Evolutionary conservation across 371 early-diverging fungal species (phyloP), one percentile per base, ranked within the genome.

Genomic region (Actinomucor elegans): DNA sequence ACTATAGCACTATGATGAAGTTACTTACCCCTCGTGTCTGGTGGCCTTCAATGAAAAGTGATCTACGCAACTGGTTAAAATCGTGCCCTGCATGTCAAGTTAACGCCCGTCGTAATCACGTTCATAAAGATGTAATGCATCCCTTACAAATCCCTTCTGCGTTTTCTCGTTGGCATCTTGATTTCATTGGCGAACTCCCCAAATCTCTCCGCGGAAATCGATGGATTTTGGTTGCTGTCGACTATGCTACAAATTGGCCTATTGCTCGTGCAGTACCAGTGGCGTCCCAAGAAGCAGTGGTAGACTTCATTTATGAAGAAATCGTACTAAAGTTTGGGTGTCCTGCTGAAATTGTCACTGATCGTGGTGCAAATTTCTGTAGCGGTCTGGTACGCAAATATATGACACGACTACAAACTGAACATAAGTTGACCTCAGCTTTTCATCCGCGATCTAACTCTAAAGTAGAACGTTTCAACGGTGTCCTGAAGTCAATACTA

Each of bases 211-310:
- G n/a, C 10, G 64, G 68, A 5, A 63, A 63, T 18, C 38, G 42
- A 1, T 68, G 63, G 68, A 8, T 63, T 8, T 21, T 68, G 6
- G 52, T 50, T 0, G 76, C 77, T 2, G 72, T 78, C 7, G 78
- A 80, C 34, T 63, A 61, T 38, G 29, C 57, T 5, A 77, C 75
- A 1, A 71, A 59, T 27, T 75, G 78, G 78, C 55, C 66, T 0
- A 57, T 71, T 17, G 71, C 75, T 4, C 52, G 51, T 20, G 47
- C 55, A 0, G 15, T 55, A 15, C 40, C 41, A 4, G 32, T 6
- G 3, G 77, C 29, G 11, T 56, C 43, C 0, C 43, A 38, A 15
- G 44, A 64, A 11, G 53, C 51, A 2, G 55, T 73, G 12, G 67
- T 61, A 0, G 38, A 62, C 10, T 73, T 73, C 28, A 28, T 77